Conservation (phyloP, 192 early-diverging fungal species). For the Backusella circina region DNA sequence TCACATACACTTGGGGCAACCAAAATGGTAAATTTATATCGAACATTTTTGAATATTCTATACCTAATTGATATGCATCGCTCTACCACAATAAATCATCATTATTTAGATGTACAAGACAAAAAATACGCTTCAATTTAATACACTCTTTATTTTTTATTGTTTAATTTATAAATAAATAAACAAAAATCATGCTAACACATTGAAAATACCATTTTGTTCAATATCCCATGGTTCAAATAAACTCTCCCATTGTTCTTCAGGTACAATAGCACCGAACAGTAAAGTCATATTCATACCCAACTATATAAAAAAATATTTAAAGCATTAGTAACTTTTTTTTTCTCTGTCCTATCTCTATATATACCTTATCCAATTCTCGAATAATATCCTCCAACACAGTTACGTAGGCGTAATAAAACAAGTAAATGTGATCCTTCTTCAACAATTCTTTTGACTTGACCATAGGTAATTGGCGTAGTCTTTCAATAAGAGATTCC, state of each 20-base stretch:
- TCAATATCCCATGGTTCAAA: slow-evolving; percentile 20
- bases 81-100: too few species aligned
- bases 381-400: slow-evolving; percentile 75
- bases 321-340: neutral
- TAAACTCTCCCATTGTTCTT: slow-evolving; percentile 28
- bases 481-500: slow-evolving; percentile 50
- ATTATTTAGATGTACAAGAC: too few species aligned
- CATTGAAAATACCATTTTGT: neutral
- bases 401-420: slow-evolving; percentile 75
- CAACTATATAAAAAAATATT: slow-evolving; percentile 11
- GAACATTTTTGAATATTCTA: too few species aligned
- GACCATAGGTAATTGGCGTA: slow-evolving; percentile 52
- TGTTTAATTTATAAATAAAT: neutral
- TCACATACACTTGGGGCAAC: too few species aligned
- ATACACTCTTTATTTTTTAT: neutral
- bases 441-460: slow-evolving; percentile 37
- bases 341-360: neutral
- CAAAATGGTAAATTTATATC: too few species aligned
- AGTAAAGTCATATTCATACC: slow-evolving; percentile 30
- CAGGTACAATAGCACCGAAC: slow-evolving; percentile 32
- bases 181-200: neutral
- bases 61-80: too few species aligned
- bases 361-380: slow-evolving; percentile 57
- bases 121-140: too few species aligned
- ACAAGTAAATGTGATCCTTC: slow-evolving; percentile 61